Base-by-base conservation (phyloP, 2,329 filamentous ascomycete species). In the Sphaerulina vaccinii region DNA sequence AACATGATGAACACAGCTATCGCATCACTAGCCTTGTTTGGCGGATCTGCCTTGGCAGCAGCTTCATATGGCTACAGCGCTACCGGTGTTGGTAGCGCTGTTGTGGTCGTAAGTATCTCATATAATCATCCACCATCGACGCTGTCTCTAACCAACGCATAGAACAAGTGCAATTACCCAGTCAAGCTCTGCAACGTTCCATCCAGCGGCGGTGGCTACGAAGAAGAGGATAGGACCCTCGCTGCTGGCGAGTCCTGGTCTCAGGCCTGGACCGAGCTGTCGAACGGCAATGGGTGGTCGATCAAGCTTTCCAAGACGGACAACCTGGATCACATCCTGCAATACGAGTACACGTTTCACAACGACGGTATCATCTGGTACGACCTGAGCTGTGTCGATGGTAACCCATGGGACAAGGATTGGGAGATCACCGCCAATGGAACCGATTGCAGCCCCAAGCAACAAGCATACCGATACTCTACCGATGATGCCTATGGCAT, bases 321-420 rank as follows among this genome's bases (percentile, higher is more conserved):
- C 21, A 41, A 52, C 44, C 53, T 59, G 36, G 48, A 59, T 52
- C 62, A 66, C 61, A 63, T 69, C 55, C 59, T 49, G 36, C 69
- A 71, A 53, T 70, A 68, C 54, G 69, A 71, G 61, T 71, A 71
- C 59, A 70, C 69, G 38, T 68, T 59, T 58, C 66, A 68, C 49
- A 58, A 65, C 48, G 66, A 68, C 45, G 62, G 60, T 51, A 68
- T 56, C 44, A 67, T 71, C 59, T 71, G 69, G 69, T 70, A 66
- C 58, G 69, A 71, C 59, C 52, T 70, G 56, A 69, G 65, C 61
- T 64, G 66, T 39, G 67, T 71, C 44, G 60, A 69, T 54, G 69
- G 69, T 44, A 68, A 70, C 58, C 69, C 70, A 38, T 70, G 68
- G 64, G 57, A 67, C 51, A 55, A 62, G 23, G 59, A 70, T 62